Base-by-base conservation (phyloP, 768 basidiomycete species). In the Fomitopsis pulvina region DNA sequence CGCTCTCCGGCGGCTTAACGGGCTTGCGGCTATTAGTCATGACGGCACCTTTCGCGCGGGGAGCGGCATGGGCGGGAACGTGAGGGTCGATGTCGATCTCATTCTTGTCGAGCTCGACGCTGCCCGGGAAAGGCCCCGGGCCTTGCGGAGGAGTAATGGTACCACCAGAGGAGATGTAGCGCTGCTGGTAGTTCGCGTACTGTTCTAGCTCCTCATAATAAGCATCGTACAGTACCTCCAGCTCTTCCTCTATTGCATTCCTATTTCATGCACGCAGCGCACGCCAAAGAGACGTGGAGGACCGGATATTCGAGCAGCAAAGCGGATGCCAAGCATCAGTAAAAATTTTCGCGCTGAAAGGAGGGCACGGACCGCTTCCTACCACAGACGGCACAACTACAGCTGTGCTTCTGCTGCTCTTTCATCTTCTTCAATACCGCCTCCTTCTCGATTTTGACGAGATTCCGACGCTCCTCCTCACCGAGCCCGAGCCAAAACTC, bases 141-240 rank as follows among this genome's bases (percentile, higher is more conserved):
- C 95, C 95, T 40, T 87, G 91, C 27, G 94, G 94, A 47, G 92
- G 90, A 57, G 92, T 84, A 60, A 93, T 77, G 34, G 84, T 88
- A 55, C 92, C 87, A 62, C 90, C 87, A 57, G 89, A 92, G 60
- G 83, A 82, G 61, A 91, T 87, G 74, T 92, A 93, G 71, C 85
- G 90, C 80, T 92, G 89, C 79, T 95, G 92, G 75, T 90, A 88
- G 72, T 91, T 88, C 71, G 94, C 96, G 81, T 98, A 98, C 75
- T 88, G 85, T 79, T 96, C 92, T 77, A 99, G 86, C 79, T 98
- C 95, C 70, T 96, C 92, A 83, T 97, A 98, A 81, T 98, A 99
- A 76, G 94, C 93, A 80, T 97, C 95, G 81, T 99, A 99, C 73
- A 98, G 85, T 75, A 93, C 91, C 78, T 98, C 92, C 70, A 99